Base-by-base conservation (phyloP, 768 basidiomycete genomes). In the Lentinula aciculospora region DNA sequence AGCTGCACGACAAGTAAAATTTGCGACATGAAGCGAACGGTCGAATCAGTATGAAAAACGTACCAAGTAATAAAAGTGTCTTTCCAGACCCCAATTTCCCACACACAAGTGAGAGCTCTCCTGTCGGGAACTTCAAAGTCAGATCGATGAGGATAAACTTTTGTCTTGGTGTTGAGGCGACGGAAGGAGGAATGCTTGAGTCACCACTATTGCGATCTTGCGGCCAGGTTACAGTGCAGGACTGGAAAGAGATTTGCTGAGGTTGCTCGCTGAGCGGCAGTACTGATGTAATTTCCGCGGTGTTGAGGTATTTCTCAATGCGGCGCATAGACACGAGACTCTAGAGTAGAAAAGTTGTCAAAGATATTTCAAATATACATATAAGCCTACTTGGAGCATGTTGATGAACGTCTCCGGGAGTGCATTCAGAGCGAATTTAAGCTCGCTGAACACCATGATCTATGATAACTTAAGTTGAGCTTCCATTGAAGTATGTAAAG, bases 381-480 rank as follows among this genome's bases (percentile, higher is more conserved):
- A 21, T 12, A 10, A 44, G 49, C 39, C 42, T 53, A 84, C 88
- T 74, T 97, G 94, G 6, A 96, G 76, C 74, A 92, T 79, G 65
- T 92, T 91, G 69, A 97, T 92, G 66, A 95, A 85, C 0, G 92
- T 93, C 69, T 95, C 93, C 0, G 94, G 94, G 4, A 97, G 79
- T 0, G 88, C 89, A 63, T 88, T 93, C 55, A 96, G 78, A 4
- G 89, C 91, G 63, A 87, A 95, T 66, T 89, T 88, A 80, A 96
- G 84, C 71, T 94, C 91, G 53, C 80, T 79, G 72, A 96, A 95
- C 19, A 96, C 92, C 39, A 72, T 61, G 63, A 78, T 71, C 78
- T 53, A 81, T 77, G 59, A 77, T 19, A 85, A 66, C 1, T 67
- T 66, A 61, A 83, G 71, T 23, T 72, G 68, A 44, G 75, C 44